A percentile compares a stretch with the other conserved stretches of the same genome.
Conservation (phyloP, 2,329 filamentous ascomycete genomes). For the Monilinia aucupariae region DNA sequence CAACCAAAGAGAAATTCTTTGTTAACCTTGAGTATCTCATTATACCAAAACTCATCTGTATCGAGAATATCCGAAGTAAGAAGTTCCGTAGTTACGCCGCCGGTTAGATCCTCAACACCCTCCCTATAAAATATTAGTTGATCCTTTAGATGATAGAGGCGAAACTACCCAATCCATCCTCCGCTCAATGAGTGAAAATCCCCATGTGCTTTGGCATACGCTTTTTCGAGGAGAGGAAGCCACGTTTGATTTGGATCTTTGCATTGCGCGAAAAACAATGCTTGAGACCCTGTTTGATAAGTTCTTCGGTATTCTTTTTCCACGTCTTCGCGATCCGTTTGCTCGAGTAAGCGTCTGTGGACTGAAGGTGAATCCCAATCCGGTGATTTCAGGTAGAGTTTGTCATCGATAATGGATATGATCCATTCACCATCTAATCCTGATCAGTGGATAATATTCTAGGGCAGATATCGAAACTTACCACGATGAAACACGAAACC, state of each 20-base stretch:
- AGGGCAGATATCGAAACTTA: constrained; percentile 11
- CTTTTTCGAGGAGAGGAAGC: constrained; percentile 75
- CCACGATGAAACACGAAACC: constrained; percentile 78
- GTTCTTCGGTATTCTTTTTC: constrained; percentile 59
- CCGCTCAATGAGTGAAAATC: constrained; percentile 72
- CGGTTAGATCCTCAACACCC: constrained; percentile 55
- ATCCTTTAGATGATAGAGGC: neutral
- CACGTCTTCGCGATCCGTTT: constrained; percentile 67
- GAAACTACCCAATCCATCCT: constrained; percentile 48
- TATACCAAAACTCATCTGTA: constrained; percentile 75
- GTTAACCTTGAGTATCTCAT: constrained; percentile 76
- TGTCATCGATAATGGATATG: constrained; percentile 86
- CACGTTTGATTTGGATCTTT: constrained; percentile 74
- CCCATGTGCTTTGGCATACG: constrained; percentile 78
- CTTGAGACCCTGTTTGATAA: constrained; percentile 55
- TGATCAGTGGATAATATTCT: neutral
- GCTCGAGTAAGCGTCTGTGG: constrained; percentile 67
- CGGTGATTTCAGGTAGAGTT: constrained; percentile 76
- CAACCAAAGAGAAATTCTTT: constrained; percentile 75
- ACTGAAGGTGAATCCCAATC: constrained; percentile 75
- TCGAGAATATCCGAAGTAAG: constrained; percentile 68
- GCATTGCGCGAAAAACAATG: constrained; percentile 73
- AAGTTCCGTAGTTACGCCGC: constrained; percentile 66
- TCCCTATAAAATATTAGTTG: constrained; percentile 36
- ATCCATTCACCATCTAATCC: constrained; percentile 75